A percentile compares a stretch with the other conserved stretches of the same genome.
Evolutionary conservation across 2,329 filamentous ascomycete genomes (phyloP).

Genomic region (Teratosphaeria epicoccoides): DNA sequence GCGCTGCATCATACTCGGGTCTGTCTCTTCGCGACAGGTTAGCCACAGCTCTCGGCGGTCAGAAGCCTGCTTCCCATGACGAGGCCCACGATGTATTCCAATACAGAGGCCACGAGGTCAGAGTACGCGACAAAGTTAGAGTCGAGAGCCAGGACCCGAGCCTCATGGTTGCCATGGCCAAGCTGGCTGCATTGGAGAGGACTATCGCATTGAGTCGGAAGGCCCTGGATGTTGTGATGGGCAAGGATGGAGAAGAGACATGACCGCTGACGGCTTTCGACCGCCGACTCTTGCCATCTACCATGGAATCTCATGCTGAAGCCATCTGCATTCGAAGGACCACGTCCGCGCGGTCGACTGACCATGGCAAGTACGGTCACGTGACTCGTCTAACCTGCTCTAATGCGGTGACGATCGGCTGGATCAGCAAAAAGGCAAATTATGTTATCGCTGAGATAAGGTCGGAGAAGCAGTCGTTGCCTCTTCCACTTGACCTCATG

Average conservation of each 20-base stretch:
- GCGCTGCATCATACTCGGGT: slow-evolving; percentile 35
- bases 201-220: slow-evolving; percentile 58
- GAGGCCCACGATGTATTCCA: slow-evolving; percentile 69
- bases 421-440: background rate
- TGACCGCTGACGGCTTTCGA: background rate
- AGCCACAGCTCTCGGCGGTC: slow-evolving; percentile 35
- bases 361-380: background rate
- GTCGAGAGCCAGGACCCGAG: slow-evolving; percentile 85
- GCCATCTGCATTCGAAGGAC: background rate
- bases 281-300: background rate
- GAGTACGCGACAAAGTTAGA: slow-evolving; percentile 78
- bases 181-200: slow-evolving; percentile 67
- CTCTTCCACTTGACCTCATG: background rate
- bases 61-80: slow-evolving; percentile 31
- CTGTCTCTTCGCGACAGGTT: slow-evolving; percentile 50
- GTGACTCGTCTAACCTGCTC: background rate
- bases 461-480: background rate
- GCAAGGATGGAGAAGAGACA: slow-evolving; percentile 39
- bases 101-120: slow-evolving; percentile 61
- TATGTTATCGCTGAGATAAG: background rate
- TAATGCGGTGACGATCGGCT: background rate
- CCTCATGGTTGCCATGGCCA: slow-evolving; percentile 71
- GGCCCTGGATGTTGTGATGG: slow-evolving; percentile 71
- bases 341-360: too few relatives aligned
- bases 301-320: too few relatives aligned